Conservation (phyloP, 768 basidiomycete genomes). For the Obba rivulosa region DNA sequence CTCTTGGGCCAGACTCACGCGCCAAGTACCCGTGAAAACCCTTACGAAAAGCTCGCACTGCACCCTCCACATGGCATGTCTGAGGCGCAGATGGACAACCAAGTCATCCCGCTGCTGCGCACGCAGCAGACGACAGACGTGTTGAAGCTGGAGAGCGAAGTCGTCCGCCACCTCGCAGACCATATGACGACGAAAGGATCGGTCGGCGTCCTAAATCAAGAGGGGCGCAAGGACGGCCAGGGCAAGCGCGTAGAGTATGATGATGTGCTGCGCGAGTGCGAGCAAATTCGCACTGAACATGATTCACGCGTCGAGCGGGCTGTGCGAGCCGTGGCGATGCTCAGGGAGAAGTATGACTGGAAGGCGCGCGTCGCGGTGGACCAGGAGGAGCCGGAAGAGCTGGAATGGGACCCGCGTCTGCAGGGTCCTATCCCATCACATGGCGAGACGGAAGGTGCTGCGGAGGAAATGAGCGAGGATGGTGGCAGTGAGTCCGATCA, state of each 20-base stretch:
- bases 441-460: conserved; percentile 11
- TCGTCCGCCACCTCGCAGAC: conserved; percentile 63
- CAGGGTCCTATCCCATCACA: conserved; percentile 12
- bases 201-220: conserved; percentile 28
- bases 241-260: conserved; percentile 33
- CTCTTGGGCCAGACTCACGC: conserved; percentile 35
- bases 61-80: conserved; percentile 46
- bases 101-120: conserved; percentile 67
- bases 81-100: conserved; percentile 66
- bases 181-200: conserved; percentile 41
- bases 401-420: conserved; percentile 61
- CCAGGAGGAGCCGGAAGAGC: conserved; percentile 73
- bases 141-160: conserved; percentile 62
- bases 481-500: conserved; percentile 23
- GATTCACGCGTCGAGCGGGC: conserved; percentile 75
- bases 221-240: conserved; percentile 25
- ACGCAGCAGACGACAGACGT: conserved; percentile 81
- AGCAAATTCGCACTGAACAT: conserved; percentile 61
- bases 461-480: conserved; percentile 20
- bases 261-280: conserved; percentile 63
- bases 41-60: conserved; percentile 61
- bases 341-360: conserved; percentile 80
- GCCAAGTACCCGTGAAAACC: conserved; percentile 29
- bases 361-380: conserved; percentile 75
- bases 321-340: conserved; percentile 70